Evolutionary conservation across 2,329 filamentous ascomycete genomes (phyloP).

Genomic region (Ilyonectria mors-panacis): DNA sequence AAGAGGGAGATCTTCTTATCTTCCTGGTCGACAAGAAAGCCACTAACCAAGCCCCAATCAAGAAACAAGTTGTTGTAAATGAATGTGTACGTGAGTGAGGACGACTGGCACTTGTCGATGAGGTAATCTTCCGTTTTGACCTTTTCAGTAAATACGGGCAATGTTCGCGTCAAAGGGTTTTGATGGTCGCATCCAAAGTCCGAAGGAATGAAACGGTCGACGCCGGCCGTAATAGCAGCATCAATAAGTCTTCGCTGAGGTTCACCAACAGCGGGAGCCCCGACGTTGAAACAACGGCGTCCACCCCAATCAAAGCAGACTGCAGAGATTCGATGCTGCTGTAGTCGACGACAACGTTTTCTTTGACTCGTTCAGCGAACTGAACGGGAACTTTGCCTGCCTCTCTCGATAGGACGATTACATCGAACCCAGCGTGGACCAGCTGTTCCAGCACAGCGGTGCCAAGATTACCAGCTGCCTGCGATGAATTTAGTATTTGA

Average conservation of each 20-base stretch:
- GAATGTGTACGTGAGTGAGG: conserved; percentile 13
- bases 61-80: conserved; percentile 23
- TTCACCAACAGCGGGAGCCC: conserved; percentile 5
- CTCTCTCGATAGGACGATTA: conserved; percentile 11
- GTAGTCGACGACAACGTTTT: conserved; percentile 20
- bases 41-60: conserved; percentile 12
- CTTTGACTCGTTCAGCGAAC: conserved; percentile 14
- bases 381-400: conserved; percentile 13
- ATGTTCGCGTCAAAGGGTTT: conserved; percentile 6
- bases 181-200: conserved; percentile 23
- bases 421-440: conserved; percentile 4
- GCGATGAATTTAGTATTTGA: no score
- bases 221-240: conserved; percentile 16
- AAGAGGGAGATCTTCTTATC: background rate
- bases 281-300: conserved; percentile 18
- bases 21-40: background rate
- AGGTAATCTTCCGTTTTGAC: conserved; percentile 10
- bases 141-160: conserved; percentile 10
- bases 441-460: conserved; percentile 14
- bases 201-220: conserved; percentile 22
- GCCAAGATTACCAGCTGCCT: conserved; percentile 15
- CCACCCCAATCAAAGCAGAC: conserved; percentile 7
- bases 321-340: conserved; percentile 4
- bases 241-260: conserved; percentile 15
- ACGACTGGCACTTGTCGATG: background rate